Evolutionary conservation across 805 yeast species (phyloP), one percentile per base, ranked within the genome.

Genomic region (Myxozyma nipponensis): DNA sequence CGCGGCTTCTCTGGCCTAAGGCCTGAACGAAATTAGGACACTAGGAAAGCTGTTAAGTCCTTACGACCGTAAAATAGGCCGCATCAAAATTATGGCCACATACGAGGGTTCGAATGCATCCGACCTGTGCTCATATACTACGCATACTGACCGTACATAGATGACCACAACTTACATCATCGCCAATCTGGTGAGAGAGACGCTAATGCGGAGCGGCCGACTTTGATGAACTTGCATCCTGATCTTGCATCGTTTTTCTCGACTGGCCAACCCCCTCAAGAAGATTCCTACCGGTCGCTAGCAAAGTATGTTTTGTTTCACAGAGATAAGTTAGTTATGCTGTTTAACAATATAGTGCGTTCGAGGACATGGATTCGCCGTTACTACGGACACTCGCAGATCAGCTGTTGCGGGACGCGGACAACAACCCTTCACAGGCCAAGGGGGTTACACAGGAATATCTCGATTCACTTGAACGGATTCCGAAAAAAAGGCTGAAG

Each of bases 391-490:
- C 32, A n/a, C 37, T 54, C 5, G 47, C 54, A 15, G 17, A 42
- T 3, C 58, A 54, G 46, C 46, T 54, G 1, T 43, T 52, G 17
- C 47, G 36, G 13, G 58, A 54, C 19, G 58, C 58, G 1, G 4
- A 28, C 23, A 42, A 52, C 43, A 46, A 46, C 13, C 50, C 58
- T 7, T 25, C 25, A 19, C 44, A 46, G 17, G 17, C 48, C 13
- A 48, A 47, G 23, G 91, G 93, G 0, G 85, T 87, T 3, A 70
- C 81, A 9, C 85, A 84, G 55, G 76, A 75, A 39, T 87, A 79
- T 61, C 68, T 91, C 4, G 97, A 89, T 62, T 72, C 84, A 0
- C 72, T 90, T 46, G 95, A 88, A 24, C 68, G 98, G 51, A 81
- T 90, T 0, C 70, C 78, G 1, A 69, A 73, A 30, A 71, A 68